These are phyloP conservation scores for Inosperma sp. DNA, from an alignment of 768 basidiomycete genomes.

Conservation along the genomic window DNA sequence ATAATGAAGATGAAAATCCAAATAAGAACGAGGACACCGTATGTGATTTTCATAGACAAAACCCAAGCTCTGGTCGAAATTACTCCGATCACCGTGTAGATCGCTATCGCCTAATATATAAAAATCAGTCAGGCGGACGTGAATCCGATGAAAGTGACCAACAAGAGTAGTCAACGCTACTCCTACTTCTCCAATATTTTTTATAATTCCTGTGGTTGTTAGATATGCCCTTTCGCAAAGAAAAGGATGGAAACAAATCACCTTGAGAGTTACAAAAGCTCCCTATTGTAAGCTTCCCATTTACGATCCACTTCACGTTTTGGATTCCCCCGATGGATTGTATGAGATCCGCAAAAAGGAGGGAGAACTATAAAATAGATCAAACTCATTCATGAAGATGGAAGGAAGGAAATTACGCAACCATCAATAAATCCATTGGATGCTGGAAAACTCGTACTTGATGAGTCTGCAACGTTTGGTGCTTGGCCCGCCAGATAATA, in stretches of 20 bases:
- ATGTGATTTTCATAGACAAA: constrained; percentile 23
- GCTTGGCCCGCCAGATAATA: not conserved
- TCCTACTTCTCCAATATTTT: constrained; percentile 39
- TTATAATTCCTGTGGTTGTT: constrained; percentile 27
- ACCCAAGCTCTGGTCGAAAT: constrained; percentile 32
- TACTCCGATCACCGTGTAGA: constrained; percentile 40
- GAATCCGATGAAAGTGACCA: constrained; percentile 7
- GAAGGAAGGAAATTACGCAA: constrained; percentile 11
- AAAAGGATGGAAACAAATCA: constrained; percentile 5
- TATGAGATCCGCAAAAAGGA: constrained; percentile 31
- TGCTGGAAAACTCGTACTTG: constrained; percentile 20
- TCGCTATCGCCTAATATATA: constrained; percentile 28
- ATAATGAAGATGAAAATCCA: constrained; percentile 35
- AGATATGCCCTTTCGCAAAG: not conserved
- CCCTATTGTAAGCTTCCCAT: constrained; percentile 30
- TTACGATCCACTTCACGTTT: constrained; percentile 35
- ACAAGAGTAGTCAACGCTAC: constrained; percentile 40
- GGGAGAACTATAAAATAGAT: constrained; percentile 17
- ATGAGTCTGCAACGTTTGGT: not conserved
- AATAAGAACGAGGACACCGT: constrained; percentile 21
- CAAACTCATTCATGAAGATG: not conserved
- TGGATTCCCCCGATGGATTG: constrained; percentile 36
- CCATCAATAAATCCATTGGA: constrained; percentile 40
- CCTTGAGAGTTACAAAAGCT: constrained; percentile 37
- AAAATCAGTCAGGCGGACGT: not conserved